Conservation (phyloP, 2,329 filamentous ascomycete species). For the Sporothrix protearum region DNA sequence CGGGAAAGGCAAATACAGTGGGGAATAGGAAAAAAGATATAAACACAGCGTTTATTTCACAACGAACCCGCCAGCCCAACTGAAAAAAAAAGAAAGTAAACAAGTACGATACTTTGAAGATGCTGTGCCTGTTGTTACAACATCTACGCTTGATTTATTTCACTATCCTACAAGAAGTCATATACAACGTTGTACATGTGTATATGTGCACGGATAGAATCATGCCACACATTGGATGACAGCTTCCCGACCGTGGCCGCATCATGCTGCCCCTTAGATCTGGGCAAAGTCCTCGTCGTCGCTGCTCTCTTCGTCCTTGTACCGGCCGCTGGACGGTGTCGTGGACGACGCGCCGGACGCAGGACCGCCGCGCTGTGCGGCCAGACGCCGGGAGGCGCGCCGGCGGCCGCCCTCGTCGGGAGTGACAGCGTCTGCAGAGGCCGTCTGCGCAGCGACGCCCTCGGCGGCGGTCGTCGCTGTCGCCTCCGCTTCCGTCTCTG, state of each 20-base stretch:
- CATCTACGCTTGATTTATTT: neutral
- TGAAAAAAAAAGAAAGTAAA: neutral
- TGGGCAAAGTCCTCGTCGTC: constrained; percentile 11
- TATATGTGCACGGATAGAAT: neutral
- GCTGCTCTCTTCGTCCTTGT: constrained; percentile 9
- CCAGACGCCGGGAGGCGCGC: constrained; percentile 3
- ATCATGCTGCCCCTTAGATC: neutral
- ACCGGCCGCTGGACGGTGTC: neutral
- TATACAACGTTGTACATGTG: neutral
- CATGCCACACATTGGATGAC: too few relatives aligned
- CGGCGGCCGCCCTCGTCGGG: neutral
- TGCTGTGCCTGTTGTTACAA: neutral
- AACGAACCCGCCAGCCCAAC: neutral
- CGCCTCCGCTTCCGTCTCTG: constrained; percentile 37
- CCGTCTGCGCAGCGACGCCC: neutral
- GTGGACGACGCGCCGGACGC: neutral
- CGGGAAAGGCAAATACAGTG: neutral
- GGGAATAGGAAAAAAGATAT: neutral
- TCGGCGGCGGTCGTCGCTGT: constrained; percentile 37
- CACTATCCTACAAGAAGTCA: neutral
- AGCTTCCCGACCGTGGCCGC: too few relatives aligned
- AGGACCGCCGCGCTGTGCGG: neutral
- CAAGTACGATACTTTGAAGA: neutral
- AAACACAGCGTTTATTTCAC: neutral
- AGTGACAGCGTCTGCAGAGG: too few relatives aligned